Conservation (phyloP, 1,284 basidiomycete genomes). For the Austroboletus niveus region DNA sequence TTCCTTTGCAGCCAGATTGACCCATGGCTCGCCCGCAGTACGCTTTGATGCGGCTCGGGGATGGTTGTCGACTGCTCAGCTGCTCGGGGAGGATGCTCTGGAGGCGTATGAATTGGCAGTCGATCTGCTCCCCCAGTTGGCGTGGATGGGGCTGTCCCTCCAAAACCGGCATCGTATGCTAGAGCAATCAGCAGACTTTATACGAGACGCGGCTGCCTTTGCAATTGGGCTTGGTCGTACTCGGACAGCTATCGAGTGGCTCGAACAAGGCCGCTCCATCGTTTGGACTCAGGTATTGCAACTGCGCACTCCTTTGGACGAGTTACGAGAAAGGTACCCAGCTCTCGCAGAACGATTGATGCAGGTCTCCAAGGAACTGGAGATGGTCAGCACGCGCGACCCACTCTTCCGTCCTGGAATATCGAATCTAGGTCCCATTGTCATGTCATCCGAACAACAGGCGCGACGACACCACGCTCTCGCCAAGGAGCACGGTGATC, state of each 20-base stretch:
- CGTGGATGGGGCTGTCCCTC: constrained; percentile 1
- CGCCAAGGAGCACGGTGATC: background rate
- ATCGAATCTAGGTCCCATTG: background rate
- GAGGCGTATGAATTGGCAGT: background rate
- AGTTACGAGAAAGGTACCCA: background rate
- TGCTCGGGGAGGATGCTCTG: background rate
- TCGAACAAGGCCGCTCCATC: constrained; percentile 3
- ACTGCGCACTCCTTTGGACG: background rate
- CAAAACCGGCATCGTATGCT: background rate
- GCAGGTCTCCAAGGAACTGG: background rate
- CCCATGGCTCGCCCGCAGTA: background rate
- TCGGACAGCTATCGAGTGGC: background rate
- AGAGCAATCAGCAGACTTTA: background rate
- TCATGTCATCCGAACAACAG: background rate
- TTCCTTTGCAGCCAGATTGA: background rate
- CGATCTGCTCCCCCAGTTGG: background rate
- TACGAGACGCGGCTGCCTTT: background rate
- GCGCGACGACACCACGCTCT: background rate
- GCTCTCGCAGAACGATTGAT: background rate
- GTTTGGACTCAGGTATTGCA: background rate
- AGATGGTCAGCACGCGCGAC: background rate
- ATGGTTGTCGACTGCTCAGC: background rate
- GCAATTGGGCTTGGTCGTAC: background rate
- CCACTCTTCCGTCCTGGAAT: background rate
- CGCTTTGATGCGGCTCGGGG: background rate